Conservation (phyloP, 2,329 filamentous ascomycete species). For the Fusarium temperatum region DNA sequence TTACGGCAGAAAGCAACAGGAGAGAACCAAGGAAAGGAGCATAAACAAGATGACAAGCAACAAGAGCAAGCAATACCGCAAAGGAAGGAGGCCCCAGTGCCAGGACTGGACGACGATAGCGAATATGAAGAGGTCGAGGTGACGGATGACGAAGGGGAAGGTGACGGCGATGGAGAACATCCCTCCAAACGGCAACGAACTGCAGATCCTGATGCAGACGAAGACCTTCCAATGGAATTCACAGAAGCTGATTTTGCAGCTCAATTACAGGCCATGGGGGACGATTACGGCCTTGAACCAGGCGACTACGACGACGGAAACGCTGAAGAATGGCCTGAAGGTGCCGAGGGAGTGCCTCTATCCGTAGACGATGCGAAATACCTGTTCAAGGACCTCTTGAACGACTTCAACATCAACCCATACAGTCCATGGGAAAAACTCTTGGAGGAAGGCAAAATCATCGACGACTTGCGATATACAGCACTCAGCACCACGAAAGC, state of each 20-base stretch:
- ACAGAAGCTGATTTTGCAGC: slow-evolving; percentile 94
- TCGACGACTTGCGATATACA: slow-evolving; percentile 89
- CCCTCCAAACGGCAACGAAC: slow-evolving; percentile 73
- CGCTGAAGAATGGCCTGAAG: slow-evolving; percentile 72
- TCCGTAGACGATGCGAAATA: slow-evolving; percentile 79
- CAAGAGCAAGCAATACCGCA: not conserved
- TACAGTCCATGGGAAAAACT: slow-evolving; percentile 93
- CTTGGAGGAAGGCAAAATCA: slow-evolving; percentile 80
- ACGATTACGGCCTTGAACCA: slow-evolving; percentile 81
- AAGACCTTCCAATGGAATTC: slow-evolving; percentile 75
- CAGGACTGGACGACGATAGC: slow-evolving; percentile 58
- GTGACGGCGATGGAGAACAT: slow-evolving; percentile 48
- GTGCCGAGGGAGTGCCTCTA: slow-evolving; percentile 73
- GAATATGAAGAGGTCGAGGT: slow-evolving; percentile 61
- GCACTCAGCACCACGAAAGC: slow-evolving; percentile 82
- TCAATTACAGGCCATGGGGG: slow-evolving; percentile 88
- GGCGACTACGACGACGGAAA: slow-evolving; percentile 78
- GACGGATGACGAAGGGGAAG: slow-evolving; percentile 68
- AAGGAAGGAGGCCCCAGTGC: not conserved
- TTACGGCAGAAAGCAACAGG: slow-evolving; percentile 66
- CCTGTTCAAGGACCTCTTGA: slow-evolving; percentile 85
- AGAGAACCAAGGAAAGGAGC: slow-evolving; percentile 40
- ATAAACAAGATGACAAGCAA: slow-evolving; percentile 10
- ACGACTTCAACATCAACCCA: slow-evolving; percentile 83
- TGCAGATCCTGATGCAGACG: slow-evolving; percentile 63